These are phyloP conservation scores for Xylaria venustula DNA, from an alignment of 495 filamentous ascomycete species.

Conservation along the genomic window DNA sequence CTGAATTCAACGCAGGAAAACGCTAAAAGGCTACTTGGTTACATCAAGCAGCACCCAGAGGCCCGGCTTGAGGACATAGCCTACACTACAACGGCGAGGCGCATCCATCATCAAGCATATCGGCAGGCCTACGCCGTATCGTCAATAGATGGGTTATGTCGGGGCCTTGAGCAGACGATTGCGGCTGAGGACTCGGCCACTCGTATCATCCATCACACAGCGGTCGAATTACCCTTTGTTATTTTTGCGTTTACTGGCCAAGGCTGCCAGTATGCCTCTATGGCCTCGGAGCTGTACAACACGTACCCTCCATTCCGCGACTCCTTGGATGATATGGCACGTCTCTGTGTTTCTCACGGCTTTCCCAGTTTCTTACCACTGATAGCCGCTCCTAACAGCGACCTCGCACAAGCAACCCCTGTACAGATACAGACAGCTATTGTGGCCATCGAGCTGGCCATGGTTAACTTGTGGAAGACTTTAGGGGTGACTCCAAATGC, in stretches of 20 bases:
- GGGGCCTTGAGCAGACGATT: not conserved
- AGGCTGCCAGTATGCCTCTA: conserved; percentile 26
- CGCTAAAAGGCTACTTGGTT: conserved; percentile 30
- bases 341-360: not conserved
- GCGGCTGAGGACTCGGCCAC: not conserved
- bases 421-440: not conserved
- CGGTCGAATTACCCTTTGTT: conserved; percentile 28
- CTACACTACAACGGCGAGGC: conserved; percentile 7
- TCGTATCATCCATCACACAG: not conserved
- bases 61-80: conserved; percentile 48
- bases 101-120: not conserved
- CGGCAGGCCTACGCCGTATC: not conserved
- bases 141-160: not conserved
- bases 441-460: not conserved
- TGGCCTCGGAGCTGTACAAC: not conserved
- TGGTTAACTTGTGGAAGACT: not conserved
- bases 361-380: not conserved
- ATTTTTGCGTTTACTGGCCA: conserved; percentile 61
- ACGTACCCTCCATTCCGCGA: not conserved
- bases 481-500: conserved; percentile 8
- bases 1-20: conserved; percentile 32
- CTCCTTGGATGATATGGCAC: not conserved
- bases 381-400: not conserved
- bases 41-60: conserved; percentile 37
- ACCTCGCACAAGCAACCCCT: not conserved